Conservation (phyloP, 2,329 filamentous ascomycete species). For the Verticillium dahliae region DNA sequence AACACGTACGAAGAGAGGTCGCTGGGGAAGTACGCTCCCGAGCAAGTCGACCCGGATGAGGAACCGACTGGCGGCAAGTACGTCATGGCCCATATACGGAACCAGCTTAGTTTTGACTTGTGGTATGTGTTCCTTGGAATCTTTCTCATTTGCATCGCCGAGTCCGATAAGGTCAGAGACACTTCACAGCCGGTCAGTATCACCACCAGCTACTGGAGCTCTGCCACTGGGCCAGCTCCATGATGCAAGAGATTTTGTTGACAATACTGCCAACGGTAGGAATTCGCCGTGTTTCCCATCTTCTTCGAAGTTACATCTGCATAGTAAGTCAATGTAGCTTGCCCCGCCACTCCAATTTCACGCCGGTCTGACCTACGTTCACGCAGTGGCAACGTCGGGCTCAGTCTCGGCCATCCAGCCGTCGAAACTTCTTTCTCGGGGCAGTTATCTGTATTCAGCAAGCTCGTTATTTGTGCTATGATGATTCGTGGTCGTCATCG, state of each 20-base stretch:
- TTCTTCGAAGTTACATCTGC: constrained; percentile 27
- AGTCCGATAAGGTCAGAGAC: constrained; percentile 1
- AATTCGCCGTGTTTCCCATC: constrained; percentile 22
- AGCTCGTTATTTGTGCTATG: constrained; percentile 28
- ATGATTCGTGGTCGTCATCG: constrained; percentile 30
- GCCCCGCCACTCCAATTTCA: background rate
- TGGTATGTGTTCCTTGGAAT: constrained; percentile 33
- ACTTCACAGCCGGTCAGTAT: constrained; percentile 1
- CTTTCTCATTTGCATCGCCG: constrained; percentile 25
- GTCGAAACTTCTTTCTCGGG: constrained; percentile 21
- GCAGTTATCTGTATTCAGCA: constrained; percentile 23
- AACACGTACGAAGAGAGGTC: constrained; percentile 58
- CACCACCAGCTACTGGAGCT: too few relatives aligned
- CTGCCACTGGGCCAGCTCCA: too few relatives aligned
- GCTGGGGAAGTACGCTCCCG: constrained; percentile 45
- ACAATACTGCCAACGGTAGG: constrained; percentile 8
- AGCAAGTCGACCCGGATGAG: constrained; percentile 22
- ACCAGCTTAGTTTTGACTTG: constrained; percentile 32
- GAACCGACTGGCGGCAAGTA: constrained; percentile 17
- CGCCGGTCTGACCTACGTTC: too few relatives aligned
- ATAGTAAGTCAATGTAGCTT: constrained; percentile 17
- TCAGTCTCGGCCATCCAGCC: constrained; percentile 24
- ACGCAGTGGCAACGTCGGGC: constrained; percentile 25
- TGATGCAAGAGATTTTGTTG: background rate
- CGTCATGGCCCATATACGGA: constrained; percentile 25